Base-by-base conservation (phyloP, 2,329 filamentous ascomycete species). In the Botryotinia convoluta region DNA sequence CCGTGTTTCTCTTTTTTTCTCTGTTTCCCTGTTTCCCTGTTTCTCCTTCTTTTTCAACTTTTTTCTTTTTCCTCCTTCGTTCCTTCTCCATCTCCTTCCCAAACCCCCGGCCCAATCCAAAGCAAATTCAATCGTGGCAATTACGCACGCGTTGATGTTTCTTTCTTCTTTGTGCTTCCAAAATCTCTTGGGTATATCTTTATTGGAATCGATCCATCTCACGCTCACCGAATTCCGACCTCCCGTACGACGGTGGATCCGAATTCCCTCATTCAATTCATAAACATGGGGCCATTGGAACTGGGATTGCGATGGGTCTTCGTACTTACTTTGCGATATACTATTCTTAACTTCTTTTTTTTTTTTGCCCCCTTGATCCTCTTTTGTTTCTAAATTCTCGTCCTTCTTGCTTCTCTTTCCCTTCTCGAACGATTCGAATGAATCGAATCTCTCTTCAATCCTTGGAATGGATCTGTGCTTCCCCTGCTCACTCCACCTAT, bases 301-400 rank as follows among this genome's bases (percentile, higher is more conserved):
- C 51, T 18, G n/a, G 51, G n/a, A 54, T 54, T n/a, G 48, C 48
- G 48, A 51, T 51, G 51, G 51, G 51, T 54, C 51, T 45, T n/a
- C 48, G 5, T 51, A 12, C 26, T 6, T n/a, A n/a, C 48, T n/a
- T n/a, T 51, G 48, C 62, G n/a, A 45, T 32, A 39, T 64, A 14
- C 62, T 64, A 64, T 64, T 64, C 62, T 45, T 64, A 64, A 64
- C 62, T 42, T 37, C 35, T n/a, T 62, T 7, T 18, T 42, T 48
- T 22, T 48, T 20, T 16, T 9, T 8, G 14, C 48, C 48, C 48
- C 48, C 26, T 51, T n/a, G 48, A 51, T 62, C 60, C 8, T n/a
- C 60, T 54, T 54, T 29, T 29, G 26, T 54, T 54, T 54, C n/a
- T 0, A n/a, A 51, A 18, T 54, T 8, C 51, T 29, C 26, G n/a